Percentiles rank a stretch among this genome's conserved stretches.
Evolutionary conservation across 164 flowering plant genomes (phyloP).

Genomic region (Piper longum): DNA sequence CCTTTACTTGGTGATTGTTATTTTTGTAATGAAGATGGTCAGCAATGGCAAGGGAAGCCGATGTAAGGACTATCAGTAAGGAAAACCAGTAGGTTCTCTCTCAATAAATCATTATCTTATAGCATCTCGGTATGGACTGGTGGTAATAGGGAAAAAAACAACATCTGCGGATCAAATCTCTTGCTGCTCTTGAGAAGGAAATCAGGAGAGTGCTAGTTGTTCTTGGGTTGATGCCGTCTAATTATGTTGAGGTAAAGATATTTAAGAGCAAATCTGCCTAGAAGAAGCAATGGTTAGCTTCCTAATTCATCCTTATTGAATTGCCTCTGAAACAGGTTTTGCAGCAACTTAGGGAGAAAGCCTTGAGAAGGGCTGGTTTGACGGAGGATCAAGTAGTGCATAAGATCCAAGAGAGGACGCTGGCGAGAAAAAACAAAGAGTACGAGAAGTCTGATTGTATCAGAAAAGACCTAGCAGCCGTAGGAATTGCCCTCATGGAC

Average conservation of each 20-base stretch:
- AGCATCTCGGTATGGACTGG: slow-evolving; percentile 1
- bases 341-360: slow-evolving; percentile 53
- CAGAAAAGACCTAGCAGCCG: slow-evolving; percentile 56
- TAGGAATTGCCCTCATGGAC: slow-evolving; percentile 92
- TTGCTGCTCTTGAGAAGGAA: slow-evolving; percentile 52
- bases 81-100: too few species aligned
- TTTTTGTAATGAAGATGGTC: neutral
- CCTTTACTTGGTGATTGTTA: neutral
- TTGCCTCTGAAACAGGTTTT: slow-evolving; percentile 32
- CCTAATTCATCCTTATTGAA: neutral
- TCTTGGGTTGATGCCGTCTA: slow-evolving; percentile 70
- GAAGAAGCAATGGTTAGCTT: neutral
- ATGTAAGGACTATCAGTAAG: neutral
- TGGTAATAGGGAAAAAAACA: slow-evolving; percentile 75
- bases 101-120: neutral
- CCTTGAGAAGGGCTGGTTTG: slow-evolving; percentile 64
- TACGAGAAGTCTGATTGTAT: slow-evolving; percentile 74
- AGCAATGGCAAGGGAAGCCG: neutral
- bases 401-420: slow-evolving; percentile 59
- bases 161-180: slow-evolving; percentile 44
- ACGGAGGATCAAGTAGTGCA: slow-evolving; percentile 56
- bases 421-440: slow-evolving; percentile 63
- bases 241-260: slow-evolving; percentile 56
- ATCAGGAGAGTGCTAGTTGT: slow-evolving; percentile 38
- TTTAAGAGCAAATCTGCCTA: neutral